Evolutionary conservation across 306 rosid species (phyloP).

Genomic region (Arachis hypogaea): DNA sequence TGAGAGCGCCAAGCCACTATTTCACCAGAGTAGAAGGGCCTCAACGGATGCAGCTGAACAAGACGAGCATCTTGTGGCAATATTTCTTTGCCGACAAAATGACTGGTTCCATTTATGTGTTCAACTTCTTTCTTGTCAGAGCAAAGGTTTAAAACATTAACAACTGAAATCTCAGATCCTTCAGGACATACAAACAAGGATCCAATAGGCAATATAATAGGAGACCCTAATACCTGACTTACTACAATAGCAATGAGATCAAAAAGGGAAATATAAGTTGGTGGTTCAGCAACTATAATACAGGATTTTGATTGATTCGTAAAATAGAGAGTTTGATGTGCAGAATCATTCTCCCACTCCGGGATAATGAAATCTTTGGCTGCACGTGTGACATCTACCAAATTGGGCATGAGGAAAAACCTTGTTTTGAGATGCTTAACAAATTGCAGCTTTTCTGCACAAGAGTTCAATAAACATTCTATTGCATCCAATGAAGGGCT

Average conservation of each 20-base stretch:
- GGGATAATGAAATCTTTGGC: constrained; percentile 67
- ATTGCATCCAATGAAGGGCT: constrained; percentile 51
- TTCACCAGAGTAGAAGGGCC: constrained; percentile 95
- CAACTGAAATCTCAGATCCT: constrained; percentile 77
- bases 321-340: constrained; percentile 72
- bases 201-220: constrained; percentile 80
- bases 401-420: constrained; percentile 80
- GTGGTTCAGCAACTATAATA: constrained; percentile 88
- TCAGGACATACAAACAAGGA: constrained; percentile 84
- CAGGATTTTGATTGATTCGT: constrained; percentile 64
- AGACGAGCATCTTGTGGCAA: constrained; percentile 90
- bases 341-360: constrained; percentile 68
- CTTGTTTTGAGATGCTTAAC: constrained; percentile 76
- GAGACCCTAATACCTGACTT: constrained; percentile 90
- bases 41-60: constrained; percentile 90
- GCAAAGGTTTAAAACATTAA: constrained; percentile 77
- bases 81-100: constrained; percentile 76
- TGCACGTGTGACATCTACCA: constrained; percentile 69
- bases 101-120: constrained; percentile 56
- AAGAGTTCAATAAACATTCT: constrained; percentile 57
- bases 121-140: constrained; percentile 80
- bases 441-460: constrained; percentile 84
- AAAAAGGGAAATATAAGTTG: constrained; percentile 65
- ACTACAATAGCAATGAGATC: constrained; percentile 84
- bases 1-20: constrained; percentile 97